Base-by-base conservation (phyloP, 371 early-diverging fungal genomes). In the Saksenaea oblongispora region DNA sequence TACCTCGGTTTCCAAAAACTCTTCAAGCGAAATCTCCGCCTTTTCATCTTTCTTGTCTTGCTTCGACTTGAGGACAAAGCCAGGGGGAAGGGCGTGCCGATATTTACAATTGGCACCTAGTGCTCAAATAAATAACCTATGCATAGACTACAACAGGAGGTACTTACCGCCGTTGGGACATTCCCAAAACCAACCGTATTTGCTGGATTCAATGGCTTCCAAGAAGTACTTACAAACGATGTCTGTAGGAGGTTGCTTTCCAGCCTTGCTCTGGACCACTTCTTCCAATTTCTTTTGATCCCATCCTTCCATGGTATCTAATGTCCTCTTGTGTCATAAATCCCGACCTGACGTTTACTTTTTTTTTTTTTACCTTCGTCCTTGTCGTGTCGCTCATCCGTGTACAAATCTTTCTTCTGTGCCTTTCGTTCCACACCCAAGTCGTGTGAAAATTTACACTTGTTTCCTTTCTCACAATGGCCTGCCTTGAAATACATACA, bases 361-460 rank as follows among this genome's bases (percentile, higher is more conserved):
- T 61, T 22, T 53, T 15, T 56, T 13, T 59, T 18, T 56, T 47
- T 71, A 70, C 78, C 80, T 55, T 75, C 64, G 54, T 83, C 74
- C 55, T 86, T 75, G 31, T 78, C 84, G 22, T 84, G 72, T 71
- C 97, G 87, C 62, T 81, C 72, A 78, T 97, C 98, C 22, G 95
- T 92, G 75, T 97, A 98, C 59, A 98, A 64, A 80, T 96, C 95
- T 61, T 90, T 89, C 84, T 98, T 98, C 56, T 87, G 77, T 9
- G 83, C 80, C 83, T 96, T 97, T 59, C 97, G 92, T 55, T 92
- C 97, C 5, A 95, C 77, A 51, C 93, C 89, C 58, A 90, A 66
- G 74, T 98, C 98, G 77, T 99, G 99, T 54, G 98, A 96, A 84
- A 98, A 99, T 86, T 99, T 99, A 89, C 99, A 99, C 71, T 91